Conservation (phyloP, 1,284 basidiomycete species). For the Meira nashicola region DNA sequence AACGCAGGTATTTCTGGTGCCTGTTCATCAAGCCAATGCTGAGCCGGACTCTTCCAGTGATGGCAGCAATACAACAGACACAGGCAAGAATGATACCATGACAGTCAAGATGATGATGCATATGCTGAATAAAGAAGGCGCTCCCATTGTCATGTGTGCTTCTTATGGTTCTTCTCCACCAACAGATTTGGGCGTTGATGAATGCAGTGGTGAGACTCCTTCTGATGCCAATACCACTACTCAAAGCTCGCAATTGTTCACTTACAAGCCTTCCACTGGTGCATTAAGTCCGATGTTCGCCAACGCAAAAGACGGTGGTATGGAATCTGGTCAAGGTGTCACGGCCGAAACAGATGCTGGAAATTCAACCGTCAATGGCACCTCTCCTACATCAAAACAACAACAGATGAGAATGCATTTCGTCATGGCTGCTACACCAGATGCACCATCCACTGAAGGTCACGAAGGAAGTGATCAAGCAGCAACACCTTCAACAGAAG, state of each 20-base stretch:
- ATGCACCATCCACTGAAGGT: no score
- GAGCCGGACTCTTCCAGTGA: background rate
- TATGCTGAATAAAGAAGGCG: conserved; percentile 6
- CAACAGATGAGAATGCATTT: no score
- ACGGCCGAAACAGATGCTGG: background rate
- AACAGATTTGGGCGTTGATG: conserved; percentile 5
- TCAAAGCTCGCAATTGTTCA: background rate
- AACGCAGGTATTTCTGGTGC: conserved; percentile 16
- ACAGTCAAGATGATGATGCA: conserved; percentile 5
- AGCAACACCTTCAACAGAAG: no score
- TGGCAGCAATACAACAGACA: conserved; percentile 1
- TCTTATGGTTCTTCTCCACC: conserved; percentile 12
- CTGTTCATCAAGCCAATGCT: conserved; percentile 12
- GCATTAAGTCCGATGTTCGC: background rate
- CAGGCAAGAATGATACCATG: background rate
- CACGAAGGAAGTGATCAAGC: no score
- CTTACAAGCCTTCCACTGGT: background rate
- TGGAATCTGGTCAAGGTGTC: background rate
- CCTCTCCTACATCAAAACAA: no score
- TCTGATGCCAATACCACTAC: background rate
- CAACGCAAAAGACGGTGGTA: background rate
- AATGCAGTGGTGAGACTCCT: conserved; percentile 2
- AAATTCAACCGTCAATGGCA: background rate
- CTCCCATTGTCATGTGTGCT: conserved; percentile 13
- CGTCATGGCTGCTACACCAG: no score